These are phyloP conservation scores for Rubia yunnanensis DNA, from an alignment of 257 asterid species.

Conservation along the genomic window DNA sequence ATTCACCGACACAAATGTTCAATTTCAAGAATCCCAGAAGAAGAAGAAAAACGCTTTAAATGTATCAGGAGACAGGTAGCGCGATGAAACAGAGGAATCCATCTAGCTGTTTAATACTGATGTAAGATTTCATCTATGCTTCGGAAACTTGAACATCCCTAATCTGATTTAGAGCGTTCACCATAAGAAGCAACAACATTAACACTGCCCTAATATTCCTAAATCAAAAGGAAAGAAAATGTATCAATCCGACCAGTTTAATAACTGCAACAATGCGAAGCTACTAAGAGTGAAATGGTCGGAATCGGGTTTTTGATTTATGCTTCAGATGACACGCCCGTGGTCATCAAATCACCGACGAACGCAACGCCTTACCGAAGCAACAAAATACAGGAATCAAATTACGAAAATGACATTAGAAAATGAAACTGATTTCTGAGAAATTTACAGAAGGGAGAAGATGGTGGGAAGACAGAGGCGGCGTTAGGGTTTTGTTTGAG, in stretches of 20 bases:
- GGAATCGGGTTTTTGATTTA: conserved; percentile 6
- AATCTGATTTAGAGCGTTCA: conserved; percentile 10
- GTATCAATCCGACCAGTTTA: conserved; percentile 6
- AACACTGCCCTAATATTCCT: too few species aligned
- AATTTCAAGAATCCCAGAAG: too few species aligned
- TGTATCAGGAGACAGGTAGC: conserved; percentile 29
- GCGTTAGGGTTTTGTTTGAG: too few species aligned
- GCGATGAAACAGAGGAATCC: conserved; percentile 12
- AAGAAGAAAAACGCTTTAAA: too few species aligned
- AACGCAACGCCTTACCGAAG: conserved; percentile 25
- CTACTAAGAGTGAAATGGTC: background rate
- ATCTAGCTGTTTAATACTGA: conserved; percentile 23
- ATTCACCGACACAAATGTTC: too few species aligned
- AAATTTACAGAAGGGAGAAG: too few species aligned
- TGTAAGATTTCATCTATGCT: conserved; percentile 13
- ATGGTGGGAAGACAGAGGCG: too few species aligned
- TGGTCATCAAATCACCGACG: conserved; percentile 5
- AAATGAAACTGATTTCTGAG: too few species aligned
- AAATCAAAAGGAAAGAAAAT: background rate
- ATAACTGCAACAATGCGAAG: background rate
- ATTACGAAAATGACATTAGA: too few species aligned
- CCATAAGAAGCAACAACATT: conserved; percentile 24
- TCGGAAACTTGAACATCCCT: conserved; percentile 18
- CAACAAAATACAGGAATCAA: too few species aligned
- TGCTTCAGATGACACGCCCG: conserved; percentile 28